phyloP scores from a whole-genome alignment of 2,329 filamentous ascomycete genomes.

The Aureobasidium sp. region DNA sequence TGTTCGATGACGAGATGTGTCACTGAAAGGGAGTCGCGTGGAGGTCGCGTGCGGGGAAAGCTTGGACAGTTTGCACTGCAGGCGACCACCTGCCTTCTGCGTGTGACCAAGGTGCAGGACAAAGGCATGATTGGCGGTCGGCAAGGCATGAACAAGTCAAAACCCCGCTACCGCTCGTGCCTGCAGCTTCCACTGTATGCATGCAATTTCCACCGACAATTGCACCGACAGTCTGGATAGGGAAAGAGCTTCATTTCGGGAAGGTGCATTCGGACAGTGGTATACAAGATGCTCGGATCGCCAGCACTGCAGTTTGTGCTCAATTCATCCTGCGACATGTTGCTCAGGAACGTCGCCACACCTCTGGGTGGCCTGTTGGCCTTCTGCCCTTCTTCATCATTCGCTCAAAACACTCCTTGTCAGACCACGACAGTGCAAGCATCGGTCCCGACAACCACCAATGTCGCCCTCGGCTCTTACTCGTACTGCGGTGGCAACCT shows the following conservation, averaged over 20 bases:
- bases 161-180: conserved; percentile 1
- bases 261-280: not conserved
- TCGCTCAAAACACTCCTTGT: conserved; percentile 20
- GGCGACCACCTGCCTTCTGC: conserved; percentile 4
- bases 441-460: conserved; percentile 18
- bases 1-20: not conserved
- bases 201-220: not conserved
- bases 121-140: conserved; percentile 10
- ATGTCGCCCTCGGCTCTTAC: conserved; percentile 25
- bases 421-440: conserved; percentile 20
- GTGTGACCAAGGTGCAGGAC: conserved; percentile 12
- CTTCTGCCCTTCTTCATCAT: conserved; percentile 7
- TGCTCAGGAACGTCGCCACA: conserved; percentile 5
- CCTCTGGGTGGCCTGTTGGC: conserved; percentile 4
- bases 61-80: not conserved
- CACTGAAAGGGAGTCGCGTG: not conserved
- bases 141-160: conserved; percentile 1
- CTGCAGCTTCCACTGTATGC: conserved; percentile 1
- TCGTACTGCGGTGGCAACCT: conserved; percentile 28
- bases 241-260: not conserved
- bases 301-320: conserved; percentile 7
- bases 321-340: conserved; percentile 11
- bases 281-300: conserved; percentile 11
- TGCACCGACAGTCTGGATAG: conserved; percentile 2
- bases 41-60: conserved; percentile 2